Evolutionary conservation across 2,329 filamentous ascomycete species (phyloP).

Genomic region (Colletotrichum sp.): DNA sequence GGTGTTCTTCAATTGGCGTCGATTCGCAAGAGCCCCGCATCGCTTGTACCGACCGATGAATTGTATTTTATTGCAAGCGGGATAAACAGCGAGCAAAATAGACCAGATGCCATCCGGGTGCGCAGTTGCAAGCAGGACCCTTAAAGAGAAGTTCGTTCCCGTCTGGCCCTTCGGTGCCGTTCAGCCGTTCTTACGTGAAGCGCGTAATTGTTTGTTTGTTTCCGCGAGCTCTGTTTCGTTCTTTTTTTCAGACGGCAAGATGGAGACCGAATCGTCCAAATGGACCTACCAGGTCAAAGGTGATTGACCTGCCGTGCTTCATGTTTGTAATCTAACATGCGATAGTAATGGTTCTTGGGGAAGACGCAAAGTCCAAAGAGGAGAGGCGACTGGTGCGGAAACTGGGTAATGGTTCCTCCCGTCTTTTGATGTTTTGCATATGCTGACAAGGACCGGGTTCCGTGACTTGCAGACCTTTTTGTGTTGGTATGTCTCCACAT

Average conservation of each 20-base stretch:
- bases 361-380: conserved; percentile 22
- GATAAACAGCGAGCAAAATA: not conserved
- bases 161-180: not conserved
- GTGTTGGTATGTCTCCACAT: conserved; percentile 27
- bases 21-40: not conserved
- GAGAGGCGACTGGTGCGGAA: conserved; percentile 32
- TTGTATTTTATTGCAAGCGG: not conserved
- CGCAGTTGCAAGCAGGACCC: not conserved
- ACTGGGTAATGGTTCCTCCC: conserved; percentile 24
- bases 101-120: not conserved
- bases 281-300: not conserved
- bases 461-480: conserved; percentile 30
- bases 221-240: not conserved
- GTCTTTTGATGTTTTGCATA: not conserved
- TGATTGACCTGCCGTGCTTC: not conserved
- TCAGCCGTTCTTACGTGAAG: not conserved
- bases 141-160: not conserved
- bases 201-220: not conserved
- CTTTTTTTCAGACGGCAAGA: not conserved
- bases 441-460: not conserved
- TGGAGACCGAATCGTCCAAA: not conserved
- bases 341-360: not conserved
- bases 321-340: not conserved
- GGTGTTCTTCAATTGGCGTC: not conserved
- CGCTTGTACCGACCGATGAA: not conserved